Percentiles rank a stretch among this genome's conserved stretches.
These are phyloP conservation scores for Deuterostichococcus epilithicus DNA, from an alignment of 139 green algal species.

Conservation along the genomic window DNA sequence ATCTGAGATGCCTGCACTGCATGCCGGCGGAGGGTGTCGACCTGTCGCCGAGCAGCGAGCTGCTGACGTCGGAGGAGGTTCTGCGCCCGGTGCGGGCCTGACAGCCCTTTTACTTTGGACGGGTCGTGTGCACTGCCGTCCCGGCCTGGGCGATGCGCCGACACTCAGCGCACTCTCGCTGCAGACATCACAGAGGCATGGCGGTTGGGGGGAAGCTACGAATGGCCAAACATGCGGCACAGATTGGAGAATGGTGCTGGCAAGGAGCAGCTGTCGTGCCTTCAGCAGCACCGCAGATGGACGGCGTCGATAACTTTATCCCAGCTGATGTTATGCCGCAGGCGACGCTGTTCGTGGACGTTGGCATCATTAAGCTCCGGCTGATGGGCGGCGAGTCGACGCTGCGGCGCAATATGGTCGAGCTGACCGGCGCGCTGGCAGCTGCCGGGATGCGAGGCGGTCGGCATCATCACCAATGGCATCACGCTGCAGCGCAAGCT, in stretches of 20 bases:
- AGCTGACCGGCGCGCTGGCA: conserved; percentile 54
- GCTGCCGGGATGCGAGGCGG: conserved; percentile 58
- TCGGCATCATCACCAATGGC: conserved; percentile 95
- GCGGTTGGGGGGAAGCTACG: too few species aligned
- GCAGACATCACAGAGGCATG: too few species aligned
- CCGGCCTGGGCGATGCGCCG: too few species aligned
- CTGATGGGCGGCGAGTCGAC: conserved; percentile 97
- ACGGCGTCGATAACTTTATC: too few species aligned
- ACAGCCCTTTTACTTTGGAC: neutral
- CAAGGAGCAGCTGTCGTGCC: too few species aligned
- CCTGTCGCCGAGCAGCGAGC: conserved; percentile 62
- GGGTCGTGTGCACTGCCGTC: neutral
- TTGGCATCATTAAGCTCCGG: conserved; percentile 90
- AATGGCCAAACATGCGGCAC: too few species aligned
- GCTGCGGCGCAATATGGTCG: conserved; percentile 77
- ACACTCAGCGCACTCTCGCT: too few species aligned
- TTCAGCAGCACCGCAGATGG: too few species aligned
- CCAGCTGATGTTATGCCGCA: conserved; percentile 22
- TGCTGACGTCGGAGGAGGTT: conserved; percentile 79
- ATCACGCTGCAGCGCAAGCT: conserved; percentile 78
- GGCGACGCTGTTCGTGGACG: conserved; percentile 73
- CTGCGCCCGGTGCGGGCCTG: conserved; percentile 56
- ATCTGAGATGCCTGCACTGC: conserved; percentile 97
- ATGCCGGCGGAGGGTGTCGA: conserved; percentile 96
- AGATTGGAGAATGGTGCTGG: too few species aligned